Evolutionary conservation across 1,284 basidiomycete species (phyloP).

Genomic region (Puccinia brachypodii): DNA sequence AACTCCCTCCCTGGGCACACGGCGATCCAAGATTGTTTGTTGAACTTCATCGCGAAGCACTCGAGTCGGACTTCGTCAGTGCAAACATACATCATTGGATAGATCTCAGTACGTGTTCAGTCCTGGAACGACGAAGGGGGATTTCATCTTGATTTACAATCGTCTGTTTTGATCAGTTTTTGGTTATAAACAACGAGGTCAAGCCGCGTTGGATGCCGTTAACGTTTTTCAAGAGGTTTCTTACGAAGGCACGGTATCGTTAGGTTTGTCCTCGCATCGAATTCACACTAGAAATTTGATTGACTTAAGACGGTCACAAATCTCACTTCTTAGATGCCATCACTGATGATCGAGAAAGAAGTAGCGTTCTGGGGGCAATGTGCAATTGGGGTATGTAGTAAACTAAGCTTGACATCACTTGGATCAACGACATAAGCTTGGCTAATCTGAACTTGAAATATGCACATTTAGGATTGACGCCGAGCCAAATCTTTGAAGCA

Average conservation of each 20-base stretch:
- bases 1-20: constrained; percentile 86
- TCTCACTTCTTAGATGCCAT: constrained; percentile 63
- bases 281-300: constrained; percentile 59
- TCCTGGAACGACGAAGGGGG: constrained; percentile 63
- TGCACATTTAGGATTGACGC: constrained; percentile 70
- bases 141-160: constrained; percentile 1
- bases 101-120: constrained; percentile 64
- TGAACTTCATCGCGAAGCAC: constrained; percentile 76
- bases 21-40: constrained; percentile 81
- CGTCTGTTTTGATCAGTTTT: constrained; percentile 51
- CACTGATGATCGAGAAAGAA: constrained; percentile 75
- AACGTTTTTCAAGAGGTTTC: constrained; percentile 94
- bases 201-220: constrained; percentile 62
- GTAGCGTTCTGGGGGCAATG: constrained; percentile 48
- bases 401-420: neutral
- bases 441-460: constrained; percentile 38
- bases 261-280: constrained; percentile 59
- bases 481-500: constrained; percentile 77
- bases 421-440: neutral
- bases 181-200: constrained; percentile 54
- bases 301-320: constrained; percentile 11
- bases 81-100: constrained; percentile 85
- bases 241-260: constrained; percentile 66
- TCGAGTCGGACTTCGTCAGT: constrained; percentile 87
- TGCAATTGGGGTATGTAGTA: constrained; percentile 42